Base-by-base conservation (phyloP, 2,329 filamentous ascomycete genomes). In the Ramichloridium luteum region DNA sequence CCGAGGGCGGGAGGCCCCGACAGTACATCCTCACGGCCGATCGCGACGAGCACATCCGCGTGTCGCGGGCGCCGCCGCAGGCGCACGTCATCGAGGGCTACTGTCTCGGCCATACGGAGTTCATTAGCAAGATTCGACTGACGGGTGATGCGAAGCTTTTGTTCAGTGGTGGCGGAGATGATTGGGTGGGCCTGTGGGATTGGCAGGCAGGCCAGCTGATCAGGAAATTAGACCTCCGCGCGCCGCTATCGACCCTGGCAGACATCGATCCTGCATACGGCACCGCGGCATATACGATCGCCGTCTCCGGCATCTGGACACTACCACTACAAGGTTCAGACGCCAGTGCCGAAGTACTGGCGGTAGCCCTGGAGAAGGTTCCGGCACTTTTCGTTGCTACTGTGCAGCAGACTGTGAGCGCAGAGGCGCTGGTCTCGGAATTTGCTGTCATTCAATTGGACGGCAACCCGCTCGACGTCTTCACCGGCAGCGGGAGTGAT, bases 31-130 rank as follows among this genome's bases (percentile, higher is more conserved):
- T 82, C 28, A 80, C 76, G 9, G 67, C 72, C 12, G 77, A 82
- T 54, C 66, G 77, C 38, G 77, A 82, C 50, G 75, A 84, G 57
- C 90, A 98, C 57, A 88, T 98, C 49, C 80, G 90, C 22, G 67
- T 94, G 13, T 93, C 83, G 29, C 72, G 84, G 36, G 83, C 78
- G 23, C 67, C 76, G 38, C 80, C 83, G 1, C 86, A 96, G 55
- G 68, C 83, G 1, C 79, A 94, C 55, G 67, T 96, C 38, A 92
- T 94, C 41, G 85, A 96, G 56, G 68, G 68, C 0, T 96, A 81
- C 57, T 96, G 88, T 52, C 69, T 94, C 3, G 88, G 85, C 3
- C 90, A 98, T 57, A 74, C 68, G 31, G 73, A 86, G 22, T 96
- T 96, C 54, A 67, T 98, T 43, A 84, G 70, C 59, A 75, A 73